These are phyloP conservation scores for Leptomonas pyrrhocoris DNA, from an alignment of 208 protist genomes.

Conservation along the genomic window DNA sequence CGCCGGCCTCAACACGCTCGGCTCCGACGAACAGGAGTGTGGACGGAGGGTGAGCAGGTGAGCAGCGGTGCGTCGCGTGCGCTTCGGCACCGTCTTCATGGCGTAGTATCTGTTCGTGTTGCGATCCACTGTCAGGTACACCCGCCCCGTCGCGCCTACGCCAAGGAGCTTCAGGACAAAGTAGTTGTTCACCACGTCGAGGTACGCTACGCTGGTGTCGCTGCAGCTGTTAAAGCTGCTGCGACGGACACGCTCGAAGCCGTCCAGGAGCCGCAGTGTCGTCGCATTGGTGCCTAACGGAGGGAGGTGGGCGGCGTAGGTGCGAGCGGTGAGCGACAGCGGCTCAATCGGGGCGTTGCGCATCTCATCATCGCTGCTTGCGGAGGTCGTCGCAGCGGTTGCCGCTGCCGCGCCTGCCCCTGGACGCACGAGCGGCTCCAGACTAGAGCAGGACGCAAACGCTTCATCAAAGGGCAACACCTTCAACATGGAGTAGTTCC, in stretches of 20 bases:
- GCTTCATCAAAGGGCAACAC: constrained; percentile 22
- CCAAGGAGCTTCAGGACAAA: constrained; percentile 45
- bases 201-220: constrained; percentile 25
- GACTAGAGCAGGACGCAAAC: background rate
- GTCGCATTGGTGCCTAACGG: background rate
- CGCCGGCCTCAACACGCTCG: constrained; percentile 1
- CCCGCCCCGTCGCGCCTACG: constrained; percentile 46
- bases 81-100: constrained; percentile 48
- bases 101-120: constrained; percentile 39
- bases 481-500: constrained; percentile 19
- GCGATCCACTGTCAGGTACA: constrained; percentile 49
- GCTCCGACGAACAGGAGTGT: constrained; percentile 9
- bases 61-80: background rate
- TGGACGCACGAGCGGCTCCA: background rate
- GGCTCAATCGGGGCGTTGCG: background rate
- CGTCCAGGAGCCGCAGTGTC: constrained; percentile 2
- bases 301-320: constrained; percentile 13
- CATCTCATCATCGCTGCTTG: background rate
- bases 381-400: background rate
- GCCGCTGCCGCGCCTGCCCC: background rate
- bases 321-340: constrained; percentile 6
- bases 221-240: constrained; percentile 25
- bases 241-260: constrained; percentile 23
- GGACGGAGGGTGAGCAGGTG: constrained; percentile 17
- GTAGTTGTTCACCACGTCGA: constrained; percentile 75